Base-by-base conservation (phyloP, 208 protist species). In the Leptomonas pyrrhocoris region DNA sequence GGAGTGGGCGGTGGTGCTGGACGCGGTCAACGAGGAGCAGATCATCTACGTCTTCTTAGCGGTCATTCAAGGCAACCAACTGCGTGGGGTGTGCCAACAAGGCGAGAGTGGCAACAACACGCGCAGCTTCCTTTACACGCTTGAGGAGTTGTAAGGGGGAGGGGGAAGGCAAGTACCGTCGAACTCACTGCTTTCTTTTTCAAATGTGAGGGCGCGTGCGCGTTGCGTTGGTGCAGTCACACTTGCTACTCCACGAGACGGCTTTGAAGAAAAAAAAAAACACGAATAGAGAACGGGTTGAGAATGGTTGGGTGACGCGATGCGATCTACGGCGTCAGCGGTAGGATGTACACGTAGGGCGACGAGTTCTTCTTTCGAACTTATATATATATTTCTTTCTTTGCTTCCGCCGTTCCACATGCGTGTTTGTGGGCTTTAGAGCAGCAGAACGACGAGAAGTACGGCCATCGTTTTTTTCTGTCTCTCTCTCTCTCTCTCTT, bases 31-130 rank as follows among this genome's bases (percentile, higher is more conserved):
- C 51, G 87, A 79, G 1, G 84, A 92, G 65, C 83, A 88, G 40
- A 64, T 82, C 48, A 91, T 93, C 57, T 96, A 89, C 64, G 76
- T 92, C 21, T 96, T 96, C 74, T 70, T 90, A 31, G 92, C 79
- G 6, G 85, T 89, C 63, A 74, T 96, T 38, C 92, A 96, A 60
- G 91, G 91, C 38, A 93, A 96, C 77, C 85, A 91, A 45, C 74
- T 96, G 46, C 88, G 87, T 19, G 91, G 91, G 21, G 83, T 92
- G 18, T 94, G 88, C 61, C 83, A 93, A 73, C 78, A 87, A 51
- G 83, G 77, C 31, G 77, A 77, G 31, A 70, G 58, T n/a, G 73
- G 60, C 42, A 66, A 77, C 49, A 93, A 93, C 74, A 80, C 79
- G 2, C 86, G 84, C 31, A 90, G 74, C 77, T 96, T 96, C 68